These are phyloP conservation scores for Chrysopogon serrulatus DNA, from an alignment of 176 grass and related monocot genomes.

Conservation along the genomic window DNA sequence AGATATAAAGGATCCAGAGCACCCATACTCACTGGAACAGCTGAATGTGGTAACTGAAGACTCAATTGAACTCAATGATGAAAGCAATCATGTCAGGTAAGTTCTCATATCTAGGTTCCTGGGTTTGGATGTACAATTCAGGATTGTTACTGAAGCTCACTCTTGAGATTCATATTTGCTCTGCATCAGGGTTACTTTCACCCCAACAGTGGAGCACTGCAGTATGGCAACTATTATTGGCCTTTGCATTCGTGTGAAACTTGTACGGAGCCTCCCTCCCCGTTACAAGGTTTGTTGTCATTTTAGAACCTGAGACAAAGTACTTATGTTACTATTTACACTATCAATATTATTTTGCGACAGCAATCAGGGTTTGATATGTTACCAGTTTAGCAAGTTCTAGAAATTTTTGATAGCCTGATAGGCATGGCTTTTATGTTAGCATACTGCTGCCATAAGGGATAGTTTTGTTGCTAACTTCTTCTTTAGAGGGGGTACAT, in stretches of 20 bases:
- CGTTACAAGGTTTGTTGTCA: conserved; percentile 66
- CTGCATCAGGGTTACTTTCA: conserved; percentile 80
- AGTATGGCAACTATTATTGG: conserved; percentile 94
- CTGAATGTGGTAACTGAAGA: conserved; percentile 89
- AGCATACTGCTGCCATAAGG: neutral
- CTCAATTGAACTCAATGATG: conserved; percentile 62
- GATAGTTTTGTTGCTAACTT: neutral
- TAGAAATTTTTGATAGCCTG: neutral
- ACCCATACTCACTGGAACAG: conserved; percentile 92
- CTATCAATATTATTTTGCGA: neutral
- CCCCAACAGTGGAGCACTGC: conserved; percentile 94
- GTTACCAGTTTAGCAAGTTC: neutral
- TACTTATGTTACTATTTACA: neutral
- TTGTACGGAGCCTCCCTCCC: conserved; percentile 84
- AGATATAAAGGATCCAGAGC: conserved; percentile 98
- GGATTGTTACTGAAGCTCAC: neutral
- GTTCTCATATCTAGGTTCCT: neutral
- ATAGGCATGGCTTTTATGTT: neutral
- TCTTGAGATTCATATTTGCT: neutral
- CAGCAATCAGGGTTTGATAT: neutral
- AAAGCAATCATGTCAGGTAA: conserved; percentile 69
- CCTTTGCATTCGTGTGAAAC: conserved; percentile 89
- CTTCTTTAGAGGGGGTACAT: neutral
- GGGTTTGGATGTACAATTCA: neutral
- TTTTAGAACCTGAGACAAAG: neutral